Evolutionary conservation across 2,329 filamentous ascomycete species (phyloP).

Genomic region (Didymosphaeria variabile): DNA sequence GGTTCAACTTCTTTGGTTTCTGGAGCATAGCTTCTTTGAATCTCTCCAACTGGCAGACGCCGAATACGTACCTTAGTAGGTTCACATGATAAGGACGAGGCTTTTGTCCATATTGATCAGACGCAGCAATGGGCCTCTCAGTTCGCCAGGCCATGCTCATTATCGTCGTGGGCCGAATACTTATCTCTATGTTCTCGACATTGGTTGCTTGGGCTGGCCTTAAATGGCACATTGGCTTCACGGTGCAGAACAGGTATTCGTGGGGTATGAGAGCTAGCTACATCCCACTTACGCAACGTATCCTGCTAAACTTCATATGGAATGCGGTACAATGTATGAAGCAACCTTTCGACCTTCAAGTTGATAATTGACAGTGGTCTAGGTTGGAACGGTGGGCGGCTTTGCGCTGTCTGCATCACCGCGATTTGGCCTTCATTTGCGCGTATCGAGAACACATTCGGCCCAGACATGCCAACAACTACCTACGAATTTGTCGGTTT

Average conservation of each 20-base stretch:
- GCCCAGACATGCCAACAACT: conserved; percentile 44
- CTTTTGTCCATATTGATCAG: conserved; percentile 11
- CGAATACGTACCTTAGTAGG: conserved; percentile 56
- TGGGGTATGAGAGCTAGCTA: conserved; percentile 62
- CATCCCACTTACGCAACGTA: conserved; percentile 58
- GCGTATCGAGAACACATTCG: conserved; percentile 45
- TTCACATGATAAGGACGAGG: conserved; percentile 37
- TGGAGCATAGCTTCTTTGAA: conserved; percentile 53
- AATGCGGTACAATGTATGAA: conserved; percentile 57
- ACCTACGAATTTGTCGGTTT: conserved; percentile 49
- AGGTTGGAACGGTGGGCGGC: conserved; percentile 49
- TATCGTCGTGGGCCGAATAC: conserved; percentile 55
- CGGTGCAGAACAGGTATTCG: conserved; percentile 59
- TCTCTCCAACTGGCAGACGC: conserved; percentile 58
- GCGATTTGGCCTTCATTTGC: conserved; percentile 50
- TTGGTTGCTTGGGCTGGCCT: conserved; percentile 60
- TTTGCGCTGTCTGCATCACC: conserved; percentile 46
- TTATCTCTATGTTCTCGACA: conserved; percentile 56
- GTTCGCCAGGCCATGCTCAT: conserved; percentile 59
- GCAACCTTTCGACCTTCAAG: background rate
- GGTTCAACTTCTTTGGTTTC: conserved; percentile 56
- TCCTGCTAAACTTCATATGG: conserved; percentile 62
- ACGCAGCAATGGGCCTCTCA: conserved; percentile 55
- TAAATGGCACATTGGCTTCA: conserved; percentile 62
- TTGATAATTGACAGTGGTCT: conserved; percentile 14